Conservation (phyloP, 2,329 filamentous ascomycete genomes). For the Trichoderma koningiopsis region DNA sequence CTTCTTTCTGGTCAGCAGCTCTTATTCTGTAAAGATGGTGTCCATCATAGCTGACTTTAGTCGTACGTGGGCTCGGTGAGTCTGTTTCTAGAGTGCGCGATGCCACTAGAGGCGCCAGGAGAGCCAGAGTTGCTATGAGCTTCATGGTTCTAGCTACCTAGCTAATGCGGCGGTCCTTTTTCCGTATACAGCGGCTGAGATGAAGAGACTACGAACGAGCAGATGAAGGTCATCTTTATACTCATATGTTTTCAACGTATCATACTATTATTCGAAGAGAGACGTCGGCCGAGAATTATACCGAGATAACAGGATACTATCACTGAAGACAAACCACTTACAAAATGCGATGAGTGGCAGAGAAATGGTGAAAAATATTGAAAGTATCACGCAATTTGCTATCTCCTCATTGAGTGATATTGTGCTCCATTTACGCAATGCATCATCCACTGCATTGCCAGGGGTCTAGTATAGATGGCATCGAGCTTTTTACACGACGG, state of each 20-base stretch:
- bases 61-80: background rate
- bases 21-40: conserved; percentile 8
- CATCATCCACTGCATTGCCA: background rate
- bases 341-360: background rate
- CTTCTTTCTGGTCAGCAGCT: background rate
- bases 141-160: background rate
- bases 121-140: background rate
- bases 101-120: background rate
- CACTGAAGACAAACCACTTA: background rate
- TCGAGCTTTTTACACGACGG: background rate
- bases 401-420: conserved; percentile 21
- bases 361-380: background rate
- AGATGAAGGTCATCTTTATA: background rate
- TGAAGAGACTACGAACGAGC: background rate
- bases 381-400: conserved; percentile 3
- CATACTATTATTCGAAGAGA: background rate
- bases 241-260: background rate
- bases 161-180: background rate
- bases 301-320: background rate
- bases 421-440: conserved; percentile 11
- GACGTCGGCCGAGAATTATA: background rate
- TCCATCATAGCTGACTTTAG: conserved; percentile 12
- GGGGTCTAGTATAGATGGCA: background rate
- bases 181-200: background rate
- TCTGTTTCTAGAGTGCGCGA: background rate